Base-by-base conservation (phyloP, 495 filamentous ascomycete species). In the Penicillium mononematosum region DNA sequence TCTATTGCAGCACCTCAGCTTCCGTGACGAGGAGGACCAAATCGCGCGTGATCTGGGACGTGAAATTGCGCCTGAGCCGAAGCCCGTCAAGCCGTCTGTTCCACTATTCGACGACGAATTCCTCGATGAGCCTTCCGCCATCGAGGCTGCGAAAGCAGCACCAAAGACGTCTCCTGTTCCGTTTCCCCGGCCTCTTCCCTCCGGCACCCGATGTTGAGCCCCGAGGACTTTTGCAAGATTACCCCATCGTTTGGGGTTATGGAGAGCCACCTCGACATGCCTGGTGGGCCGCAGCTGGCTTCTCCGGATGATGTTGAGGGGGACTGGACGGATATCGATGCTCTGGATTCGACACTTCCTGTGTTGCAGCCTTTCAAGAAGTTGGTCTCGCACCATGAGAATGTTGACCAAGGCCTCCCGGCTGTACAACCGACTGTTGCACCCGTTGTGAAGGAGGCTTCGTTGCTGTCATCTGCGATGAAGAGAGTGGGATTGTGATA, bases 1-100 rank as follows among this genome's bases (percentile, higher is more conserved):
- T n/a, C 43, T 46, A 1, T 31, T 55, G 4, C 52, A 55, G 42
- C 52, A 55, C 43, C 31, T 55, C 29, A 55, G 52, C 6, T 55
- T 55, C 43, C 52, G 52, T 32, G 52, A 55, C 9, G 52, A 55
- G 16, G 52, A 55, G 12, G 52, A 55, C 16, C 29, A 55, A 24
- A 46, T 55, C n/a, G 43, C 32, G 19, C 52, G 52, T 2, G 43
- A 55, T 27, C 43, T 55, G 6, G 52, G 42, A 6, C 43, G 22
- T 19, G 52, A 55, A 8, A 46, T 55, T 25, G 52, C 52, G 0
- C 52, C 52, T 17, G 43, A 46, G 52, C 52, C 52, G 2, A 46
- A 47, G 20, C 52, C 52, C 42, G 27, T 1, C 12, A 55, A 39
- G 8, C 52, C 52, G 4, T 3, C 20, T 12, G 22, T 38, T 8